These are phyloP conservation scores for Tulasnella calospora DNA, from an alignment of 768 basidiomycete genomes.

Conservation along the genomic window DNA sequence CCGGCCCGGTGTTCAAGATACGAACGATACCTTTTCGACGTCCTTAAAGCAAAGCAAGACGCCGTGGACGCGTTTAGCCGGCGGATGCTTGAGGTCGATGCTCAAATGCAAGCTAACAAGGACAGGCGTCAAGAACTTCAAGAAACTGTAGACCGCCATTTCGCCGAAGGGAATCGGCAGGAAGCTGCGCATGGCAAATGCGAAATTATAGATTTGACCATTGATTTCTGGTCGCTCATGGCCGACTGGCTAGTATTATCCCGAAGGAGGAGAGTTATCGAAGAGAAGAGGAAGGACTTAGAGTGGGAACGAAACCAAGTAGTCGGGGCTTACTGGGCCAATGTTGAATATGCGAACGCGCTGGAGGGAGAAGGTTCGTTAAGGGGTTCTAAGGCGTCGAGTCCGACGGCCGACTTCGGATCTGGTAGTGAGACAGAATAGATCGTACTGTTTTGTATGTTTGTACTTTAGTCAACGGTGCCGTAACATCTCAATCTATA, in stretches of 20 bases:
- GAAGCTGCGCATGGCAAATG: neutral
- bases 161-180: neutral
- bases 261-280: too few species aligned
- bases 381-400: neutral
- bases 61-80: neutral
- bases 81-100: neutral
- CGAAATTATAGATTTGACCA: neutral
- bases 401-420: neutral
- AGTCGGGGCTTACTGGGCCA: neutral
- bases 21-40: neutral
- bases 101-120: neutral
- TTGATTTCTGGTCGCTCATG: neutral
- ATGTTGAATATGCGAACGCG: neutral
- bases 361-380: neutral
- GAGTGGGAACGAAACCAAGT: neutral
- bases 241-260: neutral
- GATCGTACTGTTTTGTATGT: too few species aligned
- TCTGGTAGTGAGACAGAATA: too few species aligned
- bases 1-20: too few species aligned
- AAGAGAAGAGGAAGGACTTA: neutral
- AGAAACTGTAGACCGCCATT: neutral
- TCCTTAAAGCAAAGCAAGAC: neutral
- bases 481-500: too few species aligned
- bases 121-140: neutral
- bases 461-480: too few species aligned